Percentiles rank a stretch among this genome's conserved stretches.
Evolutionary conservation across 805 yeast species (phyloP).

Genomic region (fission yeast (Schizosaccharomyces pombe)): DNA sequence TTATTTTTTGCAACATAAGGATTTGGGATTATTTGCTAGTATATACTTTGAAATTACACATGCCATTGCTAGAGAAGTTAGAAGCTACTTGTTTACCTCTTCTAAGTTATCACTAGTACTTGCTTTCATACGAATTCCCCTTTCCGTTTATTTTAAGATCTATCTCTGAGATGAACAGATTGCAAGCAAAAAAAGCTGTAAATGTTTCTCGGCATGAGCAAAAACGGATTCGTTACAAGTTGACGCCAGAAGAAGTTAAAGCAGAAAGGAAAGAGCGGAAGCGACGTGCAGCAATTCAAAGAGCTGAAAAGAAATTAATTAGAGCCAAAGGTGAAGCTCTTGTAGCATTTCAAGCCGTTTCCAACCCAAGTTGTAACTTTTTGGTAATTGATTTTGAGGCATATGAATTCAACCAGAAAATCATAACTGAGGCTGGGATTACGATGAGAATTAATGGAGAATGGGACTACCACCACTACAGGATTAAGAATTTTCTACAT

Average conservation of each 20-base stretch:
- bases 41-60: too few species aligned
- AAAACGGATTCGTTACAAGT: too few species aligned
- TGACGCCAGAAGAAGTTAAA: too few species aligned
- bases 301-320: neutral
- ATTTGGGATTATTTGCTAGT: too few species aligned
- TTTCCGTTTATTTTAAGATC: neutral
- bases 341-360: neutral
- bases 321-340: neutral
- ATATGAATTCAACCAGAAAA: slow-evolving; percentile 4
- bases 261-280: too few species aligned
- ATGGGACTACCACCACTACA: slow-evolving; percentile 5
- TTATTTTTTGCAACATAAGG: too few species aligned
- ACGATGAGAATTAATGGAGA: neutral
- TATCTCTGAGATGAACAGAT: too few species aligned
- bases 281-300: too few species aligned
- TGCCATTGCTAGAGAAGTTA: too few species aligned
- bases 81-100: too few species aligned
- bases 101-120: neutral
- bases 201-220: too few species aligned
- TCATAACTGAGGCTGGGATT: slow-evolving; percentile 6
- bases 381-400: slow-evolving; percentile 7
- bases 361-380: neutral
- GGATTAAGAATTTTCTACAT: slow-evolving; percentile 5
- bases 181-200: too few species aligned
- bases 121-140: neutral